Evolutionary conservation across 2,329 filamentous ascomycete genomes (phyloP).

Genomic region (Fusarium sp.): DNA sequence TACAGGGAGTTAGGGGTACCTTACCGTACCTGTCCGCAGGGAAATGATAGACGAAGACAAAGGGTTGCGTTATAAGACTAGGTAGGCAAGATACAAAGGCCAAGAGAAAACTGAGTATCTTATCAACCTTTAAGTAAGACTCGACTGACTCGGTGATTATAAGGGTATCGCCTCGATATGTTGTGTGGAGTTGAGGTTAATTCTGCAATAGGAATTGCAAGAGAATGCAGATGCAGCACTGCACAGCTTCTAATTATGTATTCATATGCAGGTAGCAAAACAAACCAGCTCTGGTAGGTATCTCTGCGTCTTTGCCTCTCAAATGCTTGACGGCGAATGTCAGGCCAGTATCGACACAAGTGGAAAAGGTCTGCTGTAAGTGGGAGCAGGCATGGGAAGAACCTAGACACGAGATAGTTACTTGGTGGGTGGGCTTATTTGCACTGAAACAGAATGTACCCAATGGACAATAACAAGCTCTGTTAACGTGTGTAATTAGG

Average conservation of each 20-base stretch:
- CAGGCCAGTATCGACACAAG: conserved; percentile 19
- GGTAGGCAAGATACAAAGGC: neutral
- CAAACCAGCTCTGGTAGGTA: neutral
- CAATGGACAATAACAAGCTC: neutral
- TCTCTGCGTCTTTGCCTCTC: neutral
- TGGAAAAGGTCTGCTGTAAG: conserved; percentile 4
- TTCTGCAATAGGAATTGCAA: neutral
- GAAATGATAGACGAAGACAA: neutral
- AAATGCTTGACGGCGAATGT: neutral
- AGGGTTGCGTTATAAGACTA: neutral
- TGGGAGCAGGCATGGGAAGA: neutral
- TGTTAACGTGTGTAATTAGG: neutral
- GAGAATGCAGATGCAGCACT: neutral
- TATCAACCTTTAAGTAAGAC: neutral
- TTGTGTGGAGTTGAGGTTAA: neutral
- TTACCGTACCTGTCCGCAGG: neutral
- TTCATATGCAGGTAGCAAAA: neutral
- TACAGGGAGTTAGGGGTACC: neutral
- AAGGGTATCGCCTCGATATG: neutral
- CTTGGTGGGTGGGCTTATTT: conserved; percentile 2
- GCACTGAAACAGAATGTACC: conserved; percentile 17
- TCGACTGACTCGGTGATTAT: neutral
- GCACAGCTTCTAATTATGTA: neutral
- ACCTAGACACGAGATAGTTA: neutral
- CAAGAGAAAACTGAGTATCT: neutral